A percentile compares a stretch with the other conserved stretches of the same genome.
Conservation (phyloP, 1,284 basidiomycete genomes). For the Malassezia sp. region DNA sequence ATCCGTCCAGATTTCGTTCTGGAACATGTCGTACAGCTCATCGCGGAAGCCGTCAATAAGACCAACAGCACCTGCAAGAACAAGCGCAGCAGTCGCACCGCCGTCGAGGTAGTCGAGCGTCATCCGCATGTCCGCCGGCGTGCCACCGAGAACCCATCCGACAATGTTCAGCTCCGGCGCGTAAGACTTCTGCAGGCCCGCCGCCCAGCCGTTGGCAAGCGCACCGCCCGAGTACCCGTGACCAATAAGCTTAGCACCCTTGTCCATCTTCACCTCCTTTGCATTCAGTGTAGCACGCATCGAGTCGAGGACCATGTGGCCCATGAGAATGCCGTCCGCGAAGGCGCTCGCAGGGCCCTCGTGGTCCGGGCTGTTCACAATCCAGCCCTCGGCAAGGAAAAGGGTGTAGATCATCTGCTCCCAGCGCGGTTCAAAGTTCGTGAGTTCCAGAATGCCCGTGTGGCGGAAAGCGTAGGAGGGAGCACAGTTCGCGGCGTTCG, state of each 20-base stretch:
- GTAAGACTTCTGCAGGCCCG: constrained; percentile 17
- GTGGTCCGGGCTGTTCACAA: constrained; percentile 35
- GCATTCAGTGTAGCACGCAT: constrained; percentile 25
- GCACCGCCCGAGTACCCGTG: constrained; percentile 36
- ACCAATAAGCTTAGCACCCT: constrained; percentile 19
- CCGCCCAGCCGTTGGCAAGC: constrained; percentile 28
- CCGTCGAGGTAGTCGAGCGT: constrained; percentile 13
- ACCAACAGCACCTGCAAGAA: constrained; percentile 29
- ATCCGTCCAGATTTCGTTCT: constrained; percentile 21
- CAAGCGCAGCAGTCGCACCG: constrained; percentile 28
- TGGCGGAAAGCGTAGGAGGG: constrained; percentile 25
- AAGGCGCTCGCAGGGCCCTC: constrained; percentile 24
- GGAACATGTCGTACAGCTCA: constrained; percentile 20
- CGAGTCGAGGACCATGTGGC: constrained; percentile 27
- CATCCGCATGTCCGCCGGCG: constrained; percentile 22
- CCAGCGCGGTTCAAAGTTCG: constrained; percentile 19
- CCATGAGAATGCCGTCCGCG: constrained; percentile 29
- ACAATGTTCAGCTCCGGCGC: constrained; percentile 33
- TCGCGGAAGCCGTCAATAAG: constrained; percentile 23
- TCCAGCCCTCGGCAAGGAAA: constrained; percentile 31
- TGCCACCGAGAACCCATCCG: constrained; percentile 33
- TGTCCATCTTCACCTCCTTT: constrained; percentile 18
- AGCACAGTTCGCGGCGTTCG: constrained; percentile 24
- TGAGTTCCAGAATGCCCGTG: constrained; percentile 18
- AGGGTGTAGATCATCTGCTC: constrained; percentile 34